These are phyloP conservation scores for Candida maris DNA, from an alignment of 805 yeast species.

Conservation along the genomic window DNA sequence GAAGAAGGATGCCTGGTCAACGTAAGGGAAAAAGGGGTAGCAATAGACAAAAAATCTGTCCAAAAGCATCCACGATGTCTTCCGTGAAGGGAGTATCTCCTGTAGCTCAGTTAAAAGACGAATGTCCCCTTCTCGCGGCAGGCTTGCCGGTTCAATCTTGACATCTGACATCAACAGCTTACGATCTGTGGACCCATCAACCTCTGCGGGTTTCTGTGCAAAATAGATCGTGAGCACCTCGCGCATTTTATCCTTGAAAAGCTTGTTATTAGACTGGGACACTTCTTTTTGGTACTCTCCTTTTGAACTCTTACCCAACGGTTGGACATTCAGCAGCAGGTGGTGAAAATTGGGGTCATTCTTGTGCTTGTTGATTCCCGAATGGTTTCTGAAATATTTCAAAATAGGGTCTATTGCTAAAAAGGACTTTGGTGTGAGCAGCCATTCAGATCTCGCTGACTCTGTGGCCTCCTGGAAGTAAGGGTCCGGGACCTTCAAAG, in stretches of 20 bases:
- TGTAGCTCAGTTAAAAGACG: conserved; percentile 18
- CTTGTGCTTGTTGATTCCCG: conserved; percentile 4
- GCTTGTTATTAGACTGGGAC: conserved; percentile 5
- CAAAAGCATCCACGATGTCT: conserved; percentile 39
- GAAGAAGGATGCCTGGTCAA: conserved; percentile 37
- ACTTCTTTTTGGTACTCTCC: conserved; percentile 6
- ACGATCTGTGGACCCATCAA: neutral
- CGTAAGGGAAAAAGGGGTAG: conserved; percentile 47
- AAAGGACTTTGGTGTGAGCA: conserved; percentile 10
- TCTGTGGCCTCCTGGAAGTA: too few species aligned
- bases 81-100: conserved; percentile 35
- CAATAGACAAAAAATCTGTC: conserved; percentile 40
- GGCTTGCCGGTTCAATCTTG: neutral
- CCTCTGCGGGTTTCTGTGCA: too few species aligned
- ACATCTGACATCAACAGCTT: conserved; percentile 1
- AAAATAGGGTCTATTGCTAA: conserved; percentile 16
- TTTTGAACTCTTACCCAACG: conserved; percentile 2
- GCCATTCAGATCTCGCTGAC: conserved; percentile 4
- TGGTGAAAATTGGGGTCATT: conserved; percentile 4
- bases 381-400: neutral
- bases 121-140: neutral
- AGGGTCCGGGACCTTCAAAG: conserved; percentile 4
- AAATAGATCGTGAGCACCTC: too few species aligned
- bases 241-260: conserved; percentile 11
- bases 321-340: conserved; percentile 13